Evolutionary conservation across 768 basidiomycete species (phyloP).

Genomic region (Hygrophorus russula): DNA sequence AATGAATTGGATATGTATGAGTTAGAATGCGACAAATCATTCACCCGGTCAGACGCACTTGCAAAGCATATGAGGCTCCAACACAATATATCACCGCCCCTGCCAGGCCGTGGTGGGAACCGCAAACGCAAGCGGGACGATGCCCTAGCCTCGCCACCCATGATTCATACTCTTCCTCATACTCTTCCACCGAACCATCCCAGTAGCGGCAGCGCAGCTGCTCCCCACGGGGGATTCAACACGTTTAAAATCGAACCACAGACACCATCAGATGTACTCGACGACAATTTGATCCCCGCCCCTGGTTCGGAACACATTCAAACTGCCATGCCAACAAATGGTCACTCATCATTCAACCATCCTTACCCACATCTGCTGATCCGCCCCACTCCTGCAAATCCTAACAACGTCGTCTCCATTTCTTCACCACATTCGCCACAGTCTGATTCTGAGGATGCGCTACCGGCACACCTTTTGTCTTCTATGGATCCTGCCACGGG

Average conservation of each 20-base stretch:
- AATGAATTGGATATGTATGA: neutral
- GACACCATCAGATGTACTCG: conserved; percentile 25
- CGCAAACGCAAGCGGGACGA: conserved; percentile 50
- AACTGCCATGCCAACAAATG: no score
- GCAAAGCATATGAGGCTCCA: conserved; percentile 89
- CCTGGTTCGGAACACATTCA: no score
- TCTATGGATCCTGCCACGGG: conserved; percentile 47
- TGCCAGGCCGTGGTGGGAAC: conserved; percentile 61
- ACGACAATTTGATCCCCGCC: neutral
- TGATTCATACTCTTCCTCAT: no score
- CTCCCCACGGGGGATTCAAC: conserved; percentile 29
- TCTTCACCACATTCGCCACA: no score
- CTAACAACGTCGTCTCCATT: no score
- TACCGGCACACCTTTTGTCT: conserved; percentile 43
- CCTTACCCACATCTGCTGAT: no score
- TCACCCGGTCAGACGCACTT: conserved; percentile 90
- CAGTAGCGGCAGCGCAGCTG: conserved; percentile 13
- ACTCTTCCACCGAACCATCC: conserved; percentile 11
- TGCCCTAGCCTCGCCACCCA: conserved; percentile 7
- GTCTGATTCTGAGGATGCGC: conserved; percentile 23
- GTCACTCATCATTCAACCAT: no score
- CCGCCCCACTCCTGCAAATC: no score
- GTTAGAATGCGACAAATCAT: conserved; percentile 87
- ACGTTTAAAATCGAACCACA: conserved; percentile 56
- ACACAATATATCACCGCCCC: conserved; percentile 67